Percentiles rank a stretch among this genome's conserved stretches.
These are phyloP conservation scores for Musa balbisiana DNA, from an alignment of 202 grass and related monocot species.

Conservation along the genomic window DNA sequence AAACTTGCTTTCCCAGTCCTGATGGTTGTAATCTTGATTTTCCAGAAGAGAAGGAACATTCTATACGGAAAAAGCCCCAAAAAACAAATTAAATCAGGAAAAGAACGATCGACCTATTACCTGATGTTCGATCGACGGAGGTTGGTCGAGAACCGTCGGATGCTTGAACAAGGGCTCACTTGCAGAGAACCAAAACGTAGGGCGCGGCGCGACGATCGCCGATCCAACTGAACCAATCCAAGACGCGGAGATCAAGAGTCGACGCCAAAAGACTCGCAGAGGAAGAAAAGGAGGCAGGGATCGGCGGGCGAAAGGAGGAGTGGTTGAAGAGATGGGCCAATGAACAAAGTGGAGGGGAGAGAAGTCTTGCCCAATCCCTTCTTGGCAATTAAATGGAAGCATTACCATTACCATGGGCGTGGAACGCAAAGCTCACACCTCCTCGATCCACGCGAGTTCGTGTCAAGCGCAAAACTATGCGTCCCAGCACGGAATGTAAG, in stretches of 20 bases:
- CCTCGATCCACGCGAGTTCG: too few relatives aligned
- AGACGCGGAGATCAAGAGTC: neutral
- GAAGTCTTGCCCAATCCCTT: neutral
- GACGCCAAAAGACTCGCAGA: neutral
- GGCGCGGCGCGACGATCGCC: neutral
- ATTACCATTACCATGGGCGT: neutral
- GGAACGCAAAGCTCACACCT: too few relatives aligned
- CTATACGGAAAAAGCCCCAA: too few relatives aligned
- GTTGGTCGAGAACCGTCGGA: neutral
- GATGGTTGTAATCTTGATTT: too few relatives aligned
- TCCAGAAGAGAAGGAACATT: too few relatives aligned
- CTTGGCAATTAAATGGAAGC: neutral
- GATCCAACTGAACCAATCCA: neutral
- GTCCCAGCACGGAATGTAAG: too few relatives aligned
- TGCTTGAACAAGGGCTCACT: neutral
- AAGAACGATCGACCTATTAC: too few relatives aligned
- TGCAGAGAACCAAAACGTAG: too few relatives aligned
- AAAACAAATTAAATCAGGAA: too few relatives aligned
- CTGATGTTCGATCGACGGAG: too few relatives aligned
- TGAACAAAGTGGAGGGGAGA: neutral
- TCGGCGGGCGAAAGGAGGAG: neutral
- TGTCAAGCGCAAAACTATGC: too few relatives aligned
- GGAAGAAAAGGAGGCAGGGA: neutral
- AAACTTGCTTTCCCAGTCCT: too few relatives aligned
- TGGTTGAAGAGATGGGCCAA: neutral